These are phyloP conservation scores for Cladosporium sp. DNA, from an alignment of 2,329 filamentous ascomycete species.

Conservation along the genomic window DNA sequence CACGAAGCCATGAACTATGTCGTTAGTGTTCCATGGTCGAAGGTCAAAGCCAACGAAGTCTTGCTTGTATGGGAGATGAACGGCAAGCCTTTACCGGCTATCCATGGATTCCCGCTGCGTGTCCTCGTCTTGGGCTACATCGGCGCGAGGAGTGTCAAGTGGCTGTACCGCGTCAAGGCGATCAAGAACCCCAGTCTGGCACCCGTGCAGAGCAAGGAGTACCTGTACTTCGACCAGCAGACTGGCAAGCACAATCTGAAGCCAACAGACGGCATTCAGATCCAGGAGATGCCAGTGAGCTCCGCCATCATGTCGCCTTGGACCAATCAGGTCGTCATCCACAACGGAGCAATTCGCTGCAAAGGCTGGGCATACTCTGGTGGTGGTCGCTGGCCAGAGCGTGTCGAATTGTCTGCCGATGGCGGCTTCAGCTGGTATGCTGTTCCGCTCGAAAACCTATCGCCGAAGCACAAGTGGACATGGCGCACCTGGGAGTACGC, in stretches of 20 bases:
- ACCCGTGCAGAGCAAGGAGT: slow-evolving; percentile 60
- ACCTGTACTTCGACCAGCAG: slow-evolving; percentile 63
- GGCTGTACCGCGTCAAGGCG: slow-evolving; percentile 61
- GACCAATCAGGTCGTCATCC: slow-evolving; percentile 54
- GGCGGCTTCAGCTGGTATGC: slow-evolving; percentile 63
- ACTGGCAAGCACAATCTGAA: slow-evolving; percentile 59
- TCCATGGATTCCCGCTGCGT: slow-evolving; percentile 66
- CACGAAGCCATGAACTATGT: slow-evolving; percentile 60
- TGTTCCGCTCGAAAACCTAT: slow-evolving; percentile 55
- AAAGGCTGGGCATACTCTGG: slow-evolving; percentile 69
- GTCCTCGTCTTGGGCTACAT: slow-evolving; percentile 64
- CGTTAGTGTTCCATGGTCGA: slow-evolving; percentile 63
- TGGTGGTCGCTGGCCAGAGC: slow-evolving; percentile 63
- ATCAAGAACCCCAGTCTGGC: slow-evolving; percentile 53
- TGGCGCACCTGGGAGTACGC: slow-evolving; percentile 61
- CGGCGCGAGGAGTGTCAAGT: slow-evolving; percentile 64
- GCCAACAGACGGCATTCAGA: slow-evolving; percentile 57
- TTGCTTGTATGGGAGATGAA: slow-evolving; percentile 73
- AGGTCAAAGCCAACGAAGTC: slow-evolving; percentile 64
- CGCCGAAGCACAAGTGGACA: slow-evolving; percentile 55
- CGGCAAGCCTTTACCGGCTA: slow-evolving; percentile 60
- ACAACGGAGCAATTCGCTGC: slow-evolving; percentile 43
- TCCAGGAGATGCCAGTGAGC: slow-evolving; percentile 69
- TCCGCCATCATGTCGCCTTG: slow-evolving; percentile 62
- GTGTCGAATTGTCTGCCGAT: slow-evolving; percentile 68